Evolutionary conservation across 768 basidiomycete species (phyloP).

Genomic region (Tylopilus vinaceipallidus): DNA sequence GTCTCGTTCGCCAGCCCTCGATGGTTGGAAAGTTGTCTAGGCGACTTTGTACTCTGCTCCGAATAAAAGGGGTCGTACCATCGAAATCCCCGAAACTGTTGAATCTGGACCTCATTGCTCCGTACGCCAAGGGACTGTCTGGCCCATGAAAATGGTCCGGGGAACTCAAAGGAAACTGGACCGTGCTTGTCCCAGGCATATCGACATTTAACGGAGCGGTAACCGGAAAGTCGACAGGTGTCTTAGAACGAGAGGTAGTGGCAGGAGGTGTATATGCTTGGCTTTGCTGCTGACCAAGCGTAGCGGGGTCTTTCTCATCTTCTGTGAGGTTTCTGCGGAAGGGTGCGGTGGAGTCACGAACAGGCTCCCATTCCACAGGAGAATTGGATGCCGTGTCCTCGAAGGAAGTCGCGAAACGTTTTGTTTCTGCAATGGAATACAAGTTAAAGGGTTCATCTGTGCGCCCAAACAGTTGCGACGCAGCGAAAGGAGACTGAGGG

Average conservation of each 20-base stretch:
- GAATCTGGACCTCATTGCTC: conserved; percentile 57
- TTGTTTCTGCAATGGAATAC: conserved; percentile 80
- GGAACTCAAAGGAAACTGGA: conserved; percentile 79
- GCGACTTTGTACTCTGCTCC: conserved; percentile 81
- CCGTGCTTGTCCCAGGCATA: conserved; percentile 56
- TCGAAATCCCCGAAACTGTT: conserved; percentile 76
- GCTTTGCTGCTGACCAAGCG: conserved; percentile 40
- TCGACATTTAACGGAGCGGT: conserved; percentile 51
- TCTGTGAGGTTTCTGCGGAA: conserved; percentile 74
- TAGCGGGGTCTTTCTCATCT: conserved; percentile 64
- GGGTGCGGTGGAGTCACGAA: conserved; percentile 61
- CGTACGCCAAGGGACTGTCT: conserved; percentile 55
- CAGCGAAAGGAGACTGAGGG: conserved; percentile 84
- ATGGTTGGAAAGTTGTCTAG: conserved; percentile 52
- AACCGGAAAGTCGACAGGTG: conserved; percentile 57
- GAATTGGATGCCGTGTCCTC: conserved; percentile 54
- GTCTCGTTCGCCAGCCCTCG: conserved; percentile 83
- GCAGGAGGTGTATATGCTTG: conserved; percentile 25
- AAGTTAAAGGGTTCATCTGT: conserved; percentile 77
- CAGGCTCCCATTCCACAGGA: conserved; percentile 48
- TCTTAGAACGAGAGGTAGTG: conserved; percentile 43
- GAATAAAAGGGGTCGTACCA: conserved; percentile 70
- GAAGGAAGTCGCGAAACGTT: conserved; percentile 50
- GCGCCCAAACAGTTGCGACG: conserved; percentile 79
- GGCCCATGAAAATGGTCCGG: conserved; percentile 56